Conservation (phyloP, 2,329 filamentous ascomycete genomes). For the Scedosporium aurantiacum region DNA sequence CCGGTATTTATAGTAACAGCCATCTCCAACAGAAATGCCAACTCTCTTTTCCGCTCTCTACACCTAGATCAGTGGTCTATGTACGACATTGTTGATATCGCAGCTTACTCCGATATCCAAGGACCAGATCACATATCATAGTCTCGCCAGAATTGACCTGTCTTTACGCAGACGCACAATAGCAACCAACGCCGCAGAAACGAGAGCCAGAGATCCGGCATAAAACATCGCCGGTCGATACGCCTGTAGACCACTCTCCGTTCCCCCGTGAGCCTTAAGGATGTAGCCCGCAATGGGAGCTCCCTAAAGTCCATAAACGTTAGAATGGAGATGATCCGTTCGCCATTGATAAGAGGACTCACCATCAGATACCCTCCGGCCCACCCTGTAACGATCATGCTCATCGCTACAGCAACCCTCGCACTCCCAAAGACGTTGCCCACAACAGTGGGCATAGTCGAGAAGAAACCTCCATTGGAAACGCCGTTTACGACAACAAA, state of each 20-base stretch:
- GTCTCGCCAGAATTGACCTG: slow-evolving; percentile 22
- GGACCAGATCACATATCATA: slow-evolving; percentile 16
- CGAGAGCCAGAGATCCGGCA: slow-evolving; percentile 40
- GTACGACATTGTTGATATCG: no score
- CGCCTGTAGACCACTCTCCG: slow-evolving; percentile 34
- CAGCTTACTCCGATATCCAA: no score
- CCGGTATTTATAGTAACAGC: no score
- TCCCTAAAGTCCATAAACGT: slow-evolving; percentile 22
- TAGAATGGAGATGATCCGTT: not conserved
- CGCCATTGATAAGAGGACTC: slow-evolving; percentile 13
- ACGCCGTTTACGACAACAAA: slow-evolving; percentile 51
- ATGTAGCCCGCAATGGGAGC: slow-evolving; percentile 51
- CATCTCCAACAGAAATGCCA: no score
- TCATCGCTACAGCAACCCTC: slow-evolving; percentile 44
- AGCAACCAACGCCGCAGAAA: slow-evolving; percentile 29
- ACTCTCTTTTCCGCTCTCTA: no score
- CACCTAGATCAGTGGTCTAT: no score
- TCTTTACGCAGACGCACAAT: slow-evolving; percentile 32
- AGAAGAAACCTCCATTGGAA: slow-evolving; percentile 53
- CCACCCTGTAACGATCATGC: slow-evolving; percentile 52
- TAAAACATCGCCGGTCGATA: slow-evolving; percentile 53
- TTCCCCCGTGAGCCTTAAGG: slow-evolving; percentile 41
- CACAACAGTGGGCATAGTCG: slow-evolving; percentile 51
- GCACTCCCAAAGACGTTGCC: slow-evolving; percentile 46
- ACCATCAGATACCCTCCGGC: slow-evolving; percentile 48